Evolutionary conservation across 192 early-diverging fungal species (phyloP).

Genomic region (Allomyces macrogynus): DNA sequence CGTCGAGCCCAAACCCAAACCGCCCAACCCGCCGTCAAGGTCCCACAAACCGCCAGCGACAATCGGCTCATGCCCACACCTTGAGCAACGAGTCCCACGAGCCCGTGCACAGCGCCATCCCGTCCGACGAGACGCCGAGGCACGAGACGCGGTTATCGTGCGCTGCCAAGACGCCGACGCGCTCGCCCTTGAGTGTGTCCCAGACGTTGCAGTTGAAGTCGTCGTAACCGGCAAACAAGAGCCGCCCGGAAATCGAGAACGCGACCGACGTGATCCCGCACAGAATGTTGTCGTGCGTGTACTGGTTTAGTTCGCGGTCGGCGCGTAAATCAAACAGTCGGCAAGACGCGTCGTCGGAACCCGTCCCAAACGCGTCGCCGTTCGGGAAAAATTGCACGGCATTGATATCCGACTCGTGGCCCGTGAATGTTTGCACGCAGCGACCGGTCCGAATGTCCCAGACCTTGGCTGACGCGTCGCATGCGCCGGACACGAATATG

Average conservation of each 20-base stretch:
- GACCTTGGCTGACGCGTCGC: conserved; percentile 93
- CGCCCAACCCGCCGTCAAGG: too few species aligned
- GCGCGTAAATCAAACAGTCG: conserved; percentile 93
- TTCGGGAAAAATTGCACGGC: conserved; percentile 99
- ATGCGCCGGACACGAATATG: conserved; percentile 94
- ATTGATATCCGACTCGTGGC: conserved; percentile 97
- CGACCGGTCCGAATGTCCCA: conserved; percentile 95
- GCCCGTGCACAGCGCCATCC: conserved; percentile 95
- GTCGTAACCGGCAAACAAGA: conserved; percentile 97
- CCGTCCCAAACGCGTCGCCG: conserved; percentile 95
- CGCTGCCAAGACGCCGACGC: conserved; percentile 75
- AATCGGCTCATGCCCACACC: conserved; percentile 58
- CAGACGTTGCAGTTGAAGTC: conserved; percentile 99
- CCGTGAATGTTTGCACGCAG: conserved; percentile 95
- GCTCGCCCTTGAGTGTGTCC: conserved; percentile 92
- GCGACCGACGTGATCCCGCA: conserved; percentile 98
- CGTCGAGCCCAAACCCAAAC: too few species aligned
- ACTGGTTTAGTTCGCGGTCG: conserved; percentile 93
- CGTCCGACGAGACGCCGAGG: conserved; percentile 86
- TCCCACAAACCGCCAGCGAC: too few species aligned
- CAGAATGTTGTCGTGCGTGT: conserved; percentile 93
- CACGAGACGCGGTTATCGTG: conserved; percentile 97
- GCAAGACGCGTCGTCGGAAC: conserved; percentile 96
- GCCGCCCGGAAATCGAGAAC: conserved; percentile 90
- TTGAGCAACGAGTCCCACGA: conserved; percentile 96